Evolutionary conservation across 305 asterid species (phyloP).

Genomic region (Fraxinus sp.): DNA sequence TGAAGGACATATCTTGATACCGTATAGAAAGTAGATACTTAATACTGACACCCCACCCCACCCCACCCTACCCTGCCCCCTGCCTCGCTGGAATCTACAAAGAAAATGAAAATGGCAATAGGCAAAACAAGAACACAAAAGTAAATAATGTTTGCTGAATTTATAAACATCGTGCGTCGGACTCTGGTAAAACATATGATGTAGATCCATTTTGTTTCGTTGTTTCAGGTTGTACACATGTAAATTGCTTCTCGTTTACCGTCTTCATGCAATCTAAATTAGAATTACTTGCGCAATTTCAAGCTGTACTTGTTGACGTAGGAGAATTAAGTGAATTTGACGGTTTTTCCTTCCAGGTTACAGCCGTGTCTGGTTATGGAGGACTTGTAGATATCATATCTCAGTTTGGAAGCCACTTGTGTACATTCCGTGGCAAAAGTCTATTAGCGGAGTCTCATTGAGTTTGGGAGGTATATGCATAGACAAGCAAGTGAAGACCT

Average conservation of each 20-base stretch:
- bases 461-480: background rate
- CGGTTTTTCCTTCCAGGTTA: conserved; percentile 42
- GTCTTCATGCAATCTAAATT: background rate
- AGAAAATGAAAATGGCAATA: background rate
- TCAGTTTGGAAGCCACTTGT: conserved; percentile 79
- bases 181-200: background rate
- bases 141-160: background rate
- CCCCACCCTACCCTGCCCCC: background rate
- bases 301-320: background rate
- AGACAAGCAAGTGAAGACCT: background rate
- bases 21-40: background rate
- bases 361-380: conserved; percentile 87
- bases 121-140: background rate
- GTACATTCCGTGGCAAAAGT: conserved; percentile 72
- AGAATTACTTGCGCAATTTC: background rate
- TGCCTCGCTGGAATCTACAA: background rate
- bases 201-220: background rate
- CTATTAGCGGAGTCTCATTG: conserved; percentile 12
- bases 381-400: conserved; percentile 82
- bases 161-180: background rate
- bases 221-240: background rate
- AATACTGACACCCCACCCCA: background rate
- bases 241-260: background rate
- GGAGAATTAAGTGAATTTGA: background rate
- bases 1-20: background rate